phyloP scores from a whole-genome alignment of 257 asterid species.

The Rauvolfia tetraphylla region DNA sequence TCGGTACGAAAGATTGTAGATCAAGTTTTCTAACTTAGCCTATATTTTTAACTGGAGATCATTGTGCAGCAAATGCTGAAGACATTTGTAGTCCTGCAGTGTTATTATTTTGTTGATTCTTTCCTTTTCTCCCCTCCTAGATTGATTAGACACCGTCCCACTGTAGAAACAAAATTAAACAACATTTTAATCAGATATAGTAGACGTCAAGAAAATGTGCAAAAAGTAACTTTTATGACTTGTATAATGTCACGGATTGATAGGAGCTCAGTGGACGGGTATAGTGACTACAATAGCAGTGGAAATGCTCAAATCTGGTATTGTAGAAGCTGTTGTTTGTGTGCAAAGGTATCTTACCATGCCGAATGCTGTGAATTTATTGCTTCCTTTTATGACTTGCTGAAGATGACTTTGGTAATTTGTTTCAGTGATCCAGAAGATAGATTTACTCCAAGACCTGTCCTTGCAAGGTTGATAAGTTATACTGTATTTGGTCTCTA shows the following conservation, averaged over 20 bases:
- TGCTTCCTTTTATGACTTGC: not conserved
- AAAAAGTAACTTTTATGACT: not conserved
- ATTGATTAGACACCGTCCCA: not conserved
- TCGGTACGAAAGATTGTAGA: not conserved
- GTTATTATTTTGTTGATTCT: not conserved
- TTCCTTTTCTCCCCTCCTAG: not conserved
- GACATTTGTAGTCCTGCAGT: constrained; percentile 1
- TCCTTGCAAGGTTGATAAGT: constrained; percentile 70
- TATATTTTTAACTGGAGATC: not conserved
- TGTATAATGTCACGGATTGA: constrained; percentile 14
- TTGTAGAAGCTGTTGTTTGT: constrained; percentile 96
- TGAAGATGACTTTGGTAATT: constrained; percentile 12
- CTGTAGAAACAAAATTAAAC: not conserved
- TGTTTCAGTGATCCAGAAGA: constrained; percentile 88
- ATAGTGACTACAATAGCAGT: constrained; percentile 95
- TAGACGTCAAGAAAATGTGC: not conserved
- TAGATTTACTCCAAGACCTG: constrained; percentile 85
- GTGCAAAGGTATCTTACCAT: constrained; percentile 66
- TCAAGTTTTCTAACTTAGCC: not conserved
- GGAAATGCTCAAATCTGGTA: constrained; percentile 88
- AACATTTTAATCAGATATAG: not conserved
- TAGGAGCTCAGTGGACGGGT: constrained; percentile 99
- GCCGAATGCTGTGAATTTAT: not conserved
- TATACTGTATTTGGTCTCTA: not conserved
- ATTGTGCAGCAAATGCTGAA: not conserved